Base-by-base conservation (phyloP, 1,139 yeast genomes). In the Suhomyces maxii region DNA sequence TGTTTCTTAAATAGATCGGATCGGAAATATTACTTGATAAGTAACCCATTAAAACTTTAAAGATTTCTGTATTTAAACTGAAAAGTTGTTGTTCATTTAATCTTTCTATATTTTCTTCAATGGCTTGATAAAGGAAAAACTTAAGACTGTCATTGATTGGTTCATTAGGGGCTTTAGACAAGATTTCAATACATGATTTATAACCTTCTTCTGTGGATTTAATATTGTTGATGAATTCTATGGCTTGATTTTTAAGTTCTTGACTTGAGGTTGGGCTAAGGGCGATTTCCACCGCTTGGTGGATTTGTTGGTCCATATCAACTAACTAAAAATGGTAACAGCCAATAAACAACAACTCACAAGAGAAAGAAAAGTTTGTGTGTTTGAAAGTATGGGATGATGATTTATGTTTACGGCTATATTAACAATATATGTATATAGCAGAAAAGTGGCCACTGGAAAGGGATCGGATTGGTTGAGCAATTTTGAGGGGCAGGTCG, bases 221-320 rank as follows among this genome's bases (percentile, higher is more conserved):
- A 58, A 90, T 77, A 53, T 85, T 86, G 54, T 83, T 82, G 59
- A 93, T 81, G 63, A 83, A 91, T 39, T 83, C 84, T 53, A 88
- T 76, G 30, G 99, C 99, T 73, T 91, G 97, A 55, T 79, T 82
- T 60, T 87, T 86, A 48, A 91, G 71, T 39, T 66, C 69, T 26
- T 77, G 71, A 64, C 89, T 95, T 23, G 87, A 80, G n/a, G 85
- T 74, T 40, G 89, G 88, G 61, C 85, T 83, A 53, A 89, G 81
- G 34, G 97, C 98, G 54, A 91, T 84, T 56, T 83, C 86, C 46
- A 93, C 96, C 41, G 97, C 99, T 72, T 90, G 96, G 67, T 82
- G 91, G 62, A 93, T 87, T 73, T 90, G 96, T 57, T 82, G 80
- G 57, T 88, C 90, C 95, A 89, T 88, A 28, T 9, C 31, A 28